Conservation (phyloP, 768 basidiomycete genomes). For the Termitomyces sp. region DNA sequence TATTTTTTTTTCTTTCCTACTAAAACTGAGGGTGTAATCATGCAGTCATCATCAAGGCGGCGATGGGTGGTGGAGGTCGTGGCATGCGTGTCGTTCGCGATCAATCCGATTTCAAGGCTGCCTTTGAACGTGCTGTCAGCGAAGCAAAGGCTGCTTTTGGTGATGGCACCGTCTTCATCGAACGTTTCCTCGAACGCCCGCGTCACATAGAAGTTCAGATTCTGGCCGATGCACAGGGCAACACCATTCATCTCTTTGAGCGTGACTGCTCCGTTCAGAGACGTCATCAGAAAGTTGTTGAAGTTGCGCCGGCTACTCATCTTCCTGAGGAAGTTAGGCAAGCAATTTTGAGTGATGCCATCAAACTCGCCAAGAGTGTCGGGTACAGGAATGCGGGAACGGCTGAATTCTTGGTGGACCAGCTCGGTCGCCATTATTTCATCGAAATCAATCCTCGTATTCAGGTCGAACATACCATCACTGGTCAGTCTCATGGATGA, state of each 20-base stretch:
- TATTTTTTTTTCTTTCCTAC: slow-evolving; percentile 1
- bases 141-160: slow-evolving; percentile 98
- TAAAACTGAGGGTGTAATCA: slow-evolving; percentile 1
- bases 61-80: slow-evolving; percentile 97
- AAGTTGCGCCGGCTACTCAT: slow-evolving; percentile 95
- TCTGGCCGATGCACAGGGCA: slow-evolving; percentile 86
- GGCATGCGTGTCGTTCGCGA: slow-evolving; percentile 99
- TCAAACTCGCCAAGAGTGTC: slow-evolving; percentile 91
- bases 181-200: slow-evolving; percentile 94
- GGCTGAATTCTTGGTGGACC: slow-evolving; percentile 97
- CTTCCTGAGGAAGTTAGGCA: slow-evolving; percentile 87
- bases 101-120: slow-evolving; percentile 82
- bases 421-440: slow-evolving; percentile 95
- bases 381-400: slow-evolving; percentile 97
- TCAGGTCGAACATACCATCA: slow-evolving; percentile 99
- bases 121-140: slow-evolving; percentile 88
- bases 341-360: slow-evolving; percentile 84
- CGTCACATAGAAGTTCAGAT: slow-evolving; percentile 98
- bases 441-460: slow-evolving; percentile 99
- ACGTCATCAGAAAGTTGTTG: slow-evolving; percentile 98
- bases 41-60: slow-evolving; percentile 96
- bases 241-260: slow-evolving; percentile 97
- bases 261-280: slow-evolving; percentile 99
- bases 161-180: slow-evolving; percentile 98
- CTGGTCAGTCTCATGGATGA: slow-evolving; percentile 48